Percentiles rank a stretch among this genome's conserved stretches.
These are phyloP conservation scores for Cordyceps fumosorosea DNA, from an alignment of 2,329 filamentous ascomycete species.

Conservation along the genomic window DNA sequence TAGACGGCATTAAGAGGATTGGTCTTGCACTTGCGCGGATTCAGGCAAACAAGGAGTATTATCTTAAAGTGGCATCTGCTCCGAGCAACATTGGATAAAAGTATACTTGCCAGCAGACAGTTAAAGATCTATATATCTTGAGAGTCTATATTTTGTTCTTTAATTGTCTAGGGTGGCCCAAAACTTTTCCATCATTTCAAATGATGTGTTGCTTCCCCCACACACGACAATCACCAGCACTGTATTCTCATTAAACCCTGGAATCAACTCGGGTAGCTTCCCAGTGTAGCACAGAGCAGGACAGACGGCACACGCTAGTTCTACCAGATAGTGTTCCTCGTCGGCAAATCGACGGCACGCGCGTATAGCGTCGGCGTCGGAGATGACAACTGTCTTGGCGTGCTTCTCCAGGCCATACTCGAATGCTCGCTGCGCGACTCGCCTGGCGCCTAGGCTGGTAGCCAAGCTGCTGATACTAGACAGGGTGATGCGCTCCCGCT, in stretches of 20 bases:
- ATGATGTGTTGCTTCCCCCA: constrained; percentile 26
- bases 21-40: constrained; percentile 38
- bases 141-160: not conserved
- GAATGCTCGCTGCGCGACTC: constrained; percentile 48
- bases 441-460: constrained; percentile 60
- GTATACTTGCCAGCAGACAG: not conserved
- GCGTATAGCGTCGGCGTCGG: constrained; percentile 22
- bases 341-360: constrained; percentile 22
- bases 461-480: constrained; percentile 65
- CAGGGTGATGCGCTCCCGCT: constrained; percentile 52
- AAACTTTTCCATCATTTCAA: constrained; percentile 23
- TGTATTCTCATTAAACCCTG: constrained; percentile 18
- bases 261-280: constrained; percentile 19
- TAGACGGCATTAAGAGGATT: constrained; percentile 61
- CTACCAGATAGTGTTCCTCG: constrained; percentile 25
- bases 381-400: constrained; percentile 21
- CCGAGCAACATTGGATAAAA: not conserved
- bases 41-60: constrained; percentile 22
- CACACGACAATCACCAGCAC: constrained; percentile 25
- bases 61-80: constrained; percentile 16
- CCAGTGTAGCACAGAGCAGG: constrained; percentile 23
- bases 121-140: not conserved
- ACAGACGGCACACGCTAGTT: constrained; percentile 23
- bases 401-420: constrained; percentile 22
- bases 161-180: not conserved